Evolutionary conservation across 495 filamentous ascomycete species (phyloP).

Genomic region (Lasiosphaeria ovina): DNA sequence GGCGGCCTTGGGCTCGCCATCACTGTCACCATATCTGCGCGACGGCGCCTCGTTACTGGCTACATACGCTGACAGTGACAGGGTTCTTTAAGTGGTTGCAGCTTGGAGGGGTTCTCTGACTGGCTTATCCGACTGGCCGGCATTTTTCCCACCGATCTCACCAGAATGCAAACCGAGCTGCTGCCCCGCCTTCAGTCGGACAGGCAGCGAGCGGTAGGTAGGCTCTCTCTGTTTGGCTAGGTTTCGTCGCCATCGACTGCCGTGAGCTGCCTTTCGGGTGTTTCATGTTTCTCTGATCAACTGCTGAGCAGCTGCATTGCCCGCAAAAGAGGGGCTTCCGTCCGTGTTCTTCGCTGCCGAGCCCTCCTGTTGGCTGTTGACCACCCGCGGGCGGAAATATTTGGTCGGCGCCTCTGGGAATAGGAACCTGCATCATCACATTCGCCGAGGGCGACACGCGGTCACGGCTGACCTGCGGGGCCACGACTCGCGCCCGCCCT

Average conservation of each 20-base stretch:
- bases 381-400: slow-evolving; percentile 9
- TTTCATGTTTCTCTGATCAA: slow-evolving; percentile 31
- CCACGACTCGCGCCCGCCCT: neutral
- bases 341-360: neutral
- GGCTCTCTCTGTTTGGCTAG: slow-evolving; percentile 22
- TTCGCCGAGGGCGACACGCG: slow-evolving; percentile 16
- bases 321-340: neutral
- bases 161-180: slow-evolving; percentile 1
- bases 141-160: slow-evolving; percentile 12
- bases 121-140: slow-evolving; percentile 23
- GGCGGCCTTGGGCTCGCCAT: slow-evolving; percentile 1
- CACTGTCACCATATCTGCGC: slow-evolving; percentile 17
- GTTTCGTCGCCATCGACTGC: slow-evolving; percentile 16
- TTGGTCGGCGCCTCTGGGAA: slow-evolving; percentile 16
- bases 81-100: slow-evolving; percentile 33
- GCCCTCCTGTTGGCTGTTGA: slow-evolving; percentile 10
- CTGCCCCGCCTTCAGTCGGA: neutral
- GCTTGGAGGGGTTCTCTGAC: slow-evolving; percentile 6
- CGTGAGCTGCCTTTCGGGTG: slow-evolving; percentile 17
- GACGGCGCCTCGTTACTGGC: slow-evolving; percentile 14
- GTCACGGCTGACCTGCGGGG: slow-evolving; percentile 7
- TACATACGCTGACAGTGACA: slow-evolving; percentile 7
- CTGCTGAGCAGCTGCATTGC: slow-evolving; percentile 7
- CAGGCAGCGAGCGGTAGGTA: neutral
- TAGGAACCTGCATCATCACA: slow-evolving; percentile 15